Evolutionary conservation across 352 stramenopile species (phyloP), one percentile per base, ranked within the genome.

Genomic region (Globisporangium orthogonon): DNA sequence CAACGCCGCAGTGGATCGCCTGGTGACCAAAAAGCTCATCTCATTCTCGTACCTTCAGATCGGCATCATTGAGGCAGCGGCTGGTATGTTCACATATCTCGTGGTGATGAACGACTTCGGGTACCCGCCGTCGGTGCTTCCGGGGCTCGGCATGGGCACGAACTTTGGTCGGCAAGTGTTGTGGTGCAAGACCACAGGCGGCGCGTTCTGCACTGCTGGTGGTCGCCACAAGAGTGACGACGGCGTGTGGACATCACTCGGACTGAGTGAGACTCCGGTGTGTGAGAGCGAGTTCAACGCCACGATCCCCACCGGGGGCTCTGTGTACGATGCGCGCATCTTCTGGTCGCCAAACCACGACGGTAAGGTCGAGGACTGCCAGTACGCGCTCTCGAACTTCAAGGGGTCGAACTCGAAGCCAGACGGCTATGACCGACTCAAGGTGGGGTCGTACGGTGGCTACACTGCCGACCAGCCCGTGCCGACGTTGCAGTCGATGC

Each of bases 21-120:
- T 98, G 0, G 91, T 98, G 51, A 97, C 84, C 14, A 74, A 70
- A 61, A 94, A 96, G 65, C 78, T 97, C n/a, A 78, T 98, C 13
- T 86, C 70, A 47, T 94, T 94, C 54, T 76, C 86, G 13, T 97
- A 98, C 63, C 53, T 85, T 0, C 70, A 89, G 48, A 96, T 97
- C 49, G 91, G 91, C 17, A 73, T 97, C 48, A 95, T 97, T 31
- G 79, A 96, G 58, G 87, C 83, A 4, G 66, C 85, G 0, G 85
- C 83, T 1, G 90, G 87, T 1, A 95, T 96, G 76, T 95, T 94
- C 61, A 83, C 85, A 7, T 97, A 88, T 67, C 56, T 96, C n/a
- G 62, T 83, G 1, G 84, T 97, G 10, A 63, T 97, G 59, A 93
- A 95, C 63, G 83, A 95, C 63, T 97, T 89, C 61, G 90, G 90